phyloP scores from a whole-genome alignment of 164 flowering plant species.

The Dillenia turbinata region DNA sequence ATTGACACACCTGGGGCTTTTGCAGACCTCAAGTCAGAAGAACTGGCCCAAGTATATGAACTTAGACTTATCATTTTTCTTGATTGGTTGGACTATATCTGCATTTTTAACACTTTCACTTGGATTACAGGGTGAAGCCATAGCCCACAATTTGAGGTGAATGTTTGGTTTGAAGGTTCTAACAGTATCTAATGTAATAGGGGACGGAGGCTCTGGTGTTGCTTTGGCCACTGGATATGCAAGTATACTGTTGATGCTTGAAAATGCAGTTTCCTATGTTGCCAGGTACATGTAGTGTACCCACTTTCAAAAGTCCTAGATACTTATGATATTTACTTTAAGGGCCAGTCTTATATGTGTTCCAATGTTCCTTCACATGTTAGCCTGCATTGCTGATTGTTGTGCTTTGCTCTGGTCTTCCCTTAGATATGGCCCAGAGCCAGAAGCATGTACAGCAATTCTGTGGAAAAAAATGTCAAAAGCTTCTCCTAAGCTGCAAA shows the following conservation, averaged over 20 bases:
- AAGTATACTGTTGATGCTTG: constrained; percentile 86
- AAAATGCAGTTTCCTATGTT: constrained; percentile 96
- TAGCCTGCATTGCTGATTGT: no score
- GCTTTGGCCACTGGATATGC: constrained; percentile 96
- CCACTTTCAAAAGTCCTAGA: background rate
- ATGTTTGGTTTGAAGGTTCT: constrained; percentile 98
- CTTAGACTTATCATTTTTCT: no score
- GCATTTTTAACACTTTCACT: no score
- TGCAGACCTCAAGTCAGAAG: constrained; percentile 94
- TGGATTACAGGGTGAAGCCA: constrained; percentile 99
- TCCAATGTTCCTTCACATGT: no score
- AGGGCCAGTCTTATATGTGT: no score
- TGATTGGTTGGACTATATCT: no score
- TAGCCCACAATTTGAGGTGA: constrained; percentile 81
- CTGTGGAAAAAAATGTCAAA: constrained; percentile 84
- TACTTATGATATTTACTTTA: no score
- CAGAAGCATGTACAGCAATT: constrained; percentile 98
- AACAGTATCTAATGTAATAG: constrained; percentile 80
- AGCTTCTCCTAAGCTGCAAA: constrained; percentile 81
- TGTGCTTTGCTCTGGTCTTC: no score
- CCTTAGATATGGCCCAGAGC: constrained; percentile 41
- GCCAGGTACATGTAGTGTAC: constrained; percentile 62
- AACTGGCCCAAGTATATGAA: constrained; percentile 86
- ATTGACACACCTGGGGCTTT: constrained; percentile 97
- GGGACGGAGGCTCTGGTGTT: constrained; percentile 99